phyloP scores from a whole-genome alignment of 1,284 basidiomycete genomes.

The Boletus coffeatus region DNA sequence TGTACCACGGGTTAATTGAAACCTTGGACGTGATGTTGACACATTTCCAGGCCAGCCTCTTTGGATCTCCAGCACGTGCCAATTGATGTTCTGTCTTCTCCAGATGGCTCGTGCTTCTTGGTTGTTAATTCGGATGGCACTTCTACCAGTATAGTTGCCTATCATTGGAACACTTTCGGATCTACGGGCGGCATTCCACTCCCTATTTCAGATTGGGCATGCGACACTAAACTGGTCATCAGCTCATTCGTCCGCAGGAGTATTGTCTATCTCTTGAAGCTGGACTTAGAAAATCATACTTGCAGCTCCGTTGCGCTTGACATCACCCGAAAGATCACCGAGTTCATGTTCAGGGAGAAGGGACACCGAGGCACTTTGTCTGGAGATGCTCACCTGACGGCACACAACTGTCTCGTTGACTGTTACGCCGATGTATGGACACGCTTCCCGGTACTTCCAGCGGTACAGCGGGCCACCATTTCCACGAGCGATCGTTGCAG shows the following conservation, averaged over 20 bases:
- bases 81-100: constrained; percentile 36
- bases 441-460: constrained; percentile 53
- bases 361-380: constrained; percentile 14
- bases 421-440: constrained; percentile 57
- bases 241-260: constrained; percentile 42
- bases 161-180: constrained; percentile 55
- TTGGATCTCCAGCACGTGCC: constrained; percentile 36
- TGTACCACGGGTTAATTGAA: not conserved
- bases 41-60: constrained; percentile 39
- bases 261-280: constrained; percentile 37
- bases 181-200: constrained; percentile 41
- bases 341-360: constrained; percentile 48
- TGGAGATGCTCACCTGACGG: constrained; percentile 20
- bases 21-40: not conserved
- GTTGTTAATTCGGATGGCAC: constrained; percentile 24
- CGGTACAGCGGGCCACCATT: constrained; percentile 43
- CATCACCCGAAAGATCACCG: constrained; percentile 49
- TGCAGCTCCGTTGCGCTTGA: constrained; percentile 42
- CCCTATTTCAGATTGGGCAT: constrained; percentile 26
- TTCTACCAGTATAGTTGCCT: constrained; percentile 31
- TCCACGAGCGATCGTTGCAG: constrained; percentile 26
- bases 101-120: constrained; percentile 52
- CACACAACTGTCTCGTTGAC: constrained; percentile 48
- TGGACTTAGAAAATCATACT: constrained; percentile 29
- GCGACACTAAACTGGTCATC: constrained; percentile 28